Evolutionary conservation across 768 basidiomycete species (phyloP).

Genomic region (Mycena sanguinolenta): DNA sequence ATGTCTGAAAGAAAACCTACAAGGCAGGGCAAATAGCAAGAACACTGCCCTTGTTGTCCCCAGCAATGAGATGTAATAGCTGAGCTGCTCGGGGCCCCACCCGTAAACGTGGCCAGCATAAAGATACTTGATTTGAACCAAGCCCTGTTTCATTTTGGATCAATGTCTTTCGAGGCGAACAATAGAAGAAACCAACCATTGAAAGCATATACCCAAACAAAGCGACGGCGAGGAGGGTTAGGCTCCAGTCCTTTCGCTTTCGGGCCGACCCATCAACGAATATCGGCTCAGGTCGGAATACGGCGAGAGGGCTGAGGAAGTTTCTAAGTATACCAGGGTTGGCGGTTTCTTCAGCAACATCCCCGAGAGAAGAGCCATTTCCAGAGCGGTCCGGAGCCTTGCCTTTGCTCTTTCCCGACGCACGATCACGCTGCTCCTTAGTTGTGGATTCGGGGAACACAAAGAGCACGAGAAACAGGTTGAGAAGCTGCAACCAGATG

Average conservation of each 20-base stretch:
- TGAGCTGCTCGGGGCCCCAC: constrained; percentile 82
- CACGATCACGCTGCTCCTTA: constrained; percentile 54
- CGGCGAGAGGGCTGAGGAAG: constrained; percentile 68
- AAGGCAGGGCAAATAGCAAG: constrained; percentile 63
- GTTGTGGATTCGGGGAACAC: constrained; percentile 76
- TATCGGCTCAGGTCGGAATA: constrained; percentile 73
- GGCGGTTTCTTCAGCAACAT: constrained; percentile 7
- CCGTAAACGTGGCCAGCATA: constrained; percentile 82
- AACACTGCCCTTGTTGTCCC: constrained; percentile 71
- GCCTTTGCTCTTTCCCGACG: constrained; percentile 39
- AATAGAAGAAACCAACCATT: constrained; percentile 57
- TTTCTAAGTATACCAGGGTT: constrained; percentile 51
- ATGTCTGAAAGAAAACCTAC: constrained; percentile 43
- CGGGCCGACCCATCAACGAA: constrained; percentile 58
- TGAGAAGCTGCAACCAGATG: constrained; percentile 56
- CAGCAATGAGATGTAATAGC: constrained; percentile 82
- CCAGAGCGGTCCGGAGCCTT: constrained; percentile 26
- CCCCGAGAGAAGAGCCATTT: background rate
- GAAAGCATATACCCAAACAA: constrained; percentile 76
- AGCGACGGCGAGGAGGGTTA: constrained; percentile 77
- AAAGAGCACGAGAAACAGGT: constrained; percentile 75
- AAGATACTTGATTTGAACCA: constrained; percentile 85
- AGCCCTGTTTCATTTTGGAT: constrained; percentile 56
- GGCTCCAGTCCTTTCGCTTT: constrained; percentile 80
- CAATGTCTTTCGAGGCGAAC: constrained; percentile 3